Conservation (phyloP, 805 yeast genomes). For the Torulaspora indica region DNA sequence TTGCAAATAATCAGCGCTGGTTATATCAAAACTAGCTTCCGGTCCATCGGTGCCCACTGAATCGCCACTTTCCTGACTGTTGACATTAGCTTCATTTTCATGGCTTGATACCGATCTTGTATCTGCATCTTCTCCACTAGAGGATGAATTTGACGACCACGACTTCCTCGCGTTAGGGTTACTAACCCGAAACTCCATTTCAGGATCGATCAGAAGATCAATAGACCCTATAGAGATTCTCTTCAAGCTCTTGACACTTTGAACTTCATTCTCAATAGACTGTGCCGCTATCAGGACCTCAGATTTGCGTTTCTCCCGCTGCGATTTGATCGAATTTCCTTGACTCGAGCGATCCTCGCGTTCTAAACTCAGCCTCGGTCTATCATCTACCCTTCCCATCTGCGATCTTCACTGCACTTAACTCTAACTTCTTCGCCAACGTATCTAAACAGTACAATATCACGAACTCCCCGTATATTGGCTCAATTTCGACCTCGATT, state of each 20-base stretch:
- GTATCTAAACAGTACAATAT: neutral
- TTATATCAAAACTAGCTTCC: conserved; percentile 30
- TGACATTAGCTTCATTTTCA: neutral
- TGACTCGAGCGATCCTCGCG: conserved; percentile 5
- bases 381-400: conserved; percentile 4
- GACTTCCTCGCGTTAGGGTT: conserved; percentile 17
- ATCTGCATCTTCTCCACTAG: conserved; percentile 11
- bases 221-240: conserved; percentile 63
- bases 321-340: conserved; percentile 4
- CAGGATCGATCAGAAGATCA: conserved; percentile 59
- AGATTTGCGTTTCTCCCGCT: conserved; percentile 38
- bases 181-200: conserved; percentile 48
- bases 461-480: neutral
- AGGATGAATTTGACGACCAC: conserved; percentile 17
- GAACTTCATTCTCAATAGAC: conserved; percentile 69
- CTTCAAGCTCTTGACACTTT: conserved; percentile 68
- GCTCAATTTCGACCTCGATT: neutral
- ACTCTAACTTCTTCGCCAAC: neutral
- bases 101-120: neutral
- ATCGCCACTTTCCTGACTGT: conserved; percentile 4
- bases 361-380: conserved; percentile 1
- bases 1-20: conserved; percentile 30
- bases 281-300: conserved; percentile 60
- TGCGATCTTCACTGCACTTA: neutral
- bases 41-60: conserved; percentile 8